Evolutionary conservation across 176 grass and related monocot genomes (phyloP).

Genomic region (Musa schizocarpa): DNA sequence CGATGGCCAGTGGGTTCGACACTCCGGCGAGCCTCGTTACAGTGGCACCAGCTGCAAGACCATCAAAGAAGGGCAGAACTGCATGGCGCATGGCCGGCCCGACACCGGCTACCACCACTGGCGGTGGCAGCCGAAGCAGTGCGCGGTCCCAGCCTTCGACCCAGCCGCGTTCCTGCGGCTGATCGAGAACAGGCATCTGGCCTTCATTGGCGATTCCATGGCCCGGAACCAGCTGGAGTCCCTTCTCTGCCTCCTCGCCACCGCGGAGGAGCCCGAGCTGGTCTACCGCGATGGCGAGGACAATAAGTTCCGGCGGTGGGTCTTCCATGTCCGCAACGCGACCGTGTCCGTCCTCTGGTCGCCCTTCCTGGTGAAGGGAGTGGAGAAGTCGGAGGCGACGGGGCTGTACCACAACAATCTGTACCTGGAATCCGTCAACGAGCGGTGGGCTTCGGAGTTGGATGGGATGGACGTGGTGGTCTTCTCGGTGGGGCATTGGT

Average conservation of each 20-base stretch:
- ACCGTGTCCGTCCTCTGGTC: conserved; percentile 82
- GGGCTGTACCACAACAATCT: conserved; percentile 61
- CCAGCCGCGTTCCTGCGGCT: conserved; percentile 37
- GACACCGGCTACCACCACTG: conserved; percentile 75
- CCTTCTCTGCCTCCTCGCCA: conserved; percentile 68
- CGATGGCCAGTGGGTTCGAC: conserved; percentile 48
- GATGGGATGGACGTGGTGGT: conserved; percentile 32
- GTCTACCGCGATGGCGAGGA: conserved; percentile 46
- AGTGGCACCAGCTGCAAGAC: conserved; percentile 50
- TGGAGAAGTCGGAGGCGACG: conserved; percentile 46
- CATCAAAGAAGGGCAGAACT: conserved; percentile 86
- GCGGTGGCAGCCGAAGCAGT: conserved; percentile 53
- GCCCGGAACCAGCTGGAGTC: conserved; percentile 79
- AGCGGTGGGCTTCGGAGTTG: conserved; percentile 51
- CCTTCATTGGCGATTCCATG: conserved; percentile 75
- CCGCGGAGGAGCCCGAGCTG: conserved; percentile 29
- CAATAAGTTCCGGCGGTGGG: conserved; percentile 48
- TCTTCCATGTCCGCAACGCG: conserved; percentile 48
- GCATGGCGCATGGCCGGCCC: conserved; percentile 73
- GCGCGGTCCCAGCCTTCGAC: conserved; percentile 55
- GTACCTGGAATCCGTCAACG: conserved; percentile 57
- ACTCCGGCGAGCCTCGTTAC: conserved; percentile 42
- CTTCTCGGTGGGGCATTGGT: conserved; percentile 83
- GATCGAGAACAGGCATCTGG: conserved; percentile 49
- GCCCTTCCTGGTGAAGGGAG: conserved; percentile 50